Base-by-base conservation (phyloP, 176 grass and related monocot species). In the Lolium rigidum region DNA sequence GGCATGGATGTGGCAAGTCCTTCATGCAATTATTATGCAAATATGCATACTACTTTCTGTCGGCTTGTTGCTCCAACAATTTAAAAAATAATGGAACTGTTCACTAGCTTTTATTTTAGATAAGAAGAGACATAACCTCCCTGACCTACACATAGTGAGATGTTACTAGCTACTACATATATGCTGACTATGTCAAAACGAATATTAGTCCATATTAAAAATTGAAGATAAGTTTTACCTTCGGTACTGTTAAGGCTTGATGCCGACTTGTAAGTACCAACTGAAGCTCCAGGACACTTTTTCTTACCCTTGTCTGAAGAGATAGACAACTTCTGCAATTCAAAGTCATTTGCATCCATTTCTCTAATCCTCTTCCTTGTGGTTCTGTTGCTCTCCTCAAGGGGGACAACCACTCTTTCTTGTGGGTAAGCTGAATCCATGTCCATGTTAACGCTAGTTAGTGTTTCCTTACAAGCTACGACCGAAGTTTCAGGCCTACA, bases 331-430 rank as follows among this genome's bases (percentile, higher is more conserved):
- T 52, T 84, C 41, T 87, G 84, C 20, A 14, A 22, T 24, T 26
- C 24, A 18, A 21, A 22, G 50, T 1, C 41, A 76, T 77, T 55
- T 76, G 73, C 64, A 58, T 57, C 18, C 7, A 31, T 26, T 59
- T 59, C 63, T 35, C 57, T 75, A 21, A 10, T 37, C 76, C 88
- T 92, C 80, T 86, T 92, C 18, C 82, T 37, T 12, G 65, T 72
- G 46, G 16, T 51, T 51, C 11, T 64, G 35, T 71, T 10, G 31
- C 6, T 43, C 46, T 86, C 85, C 46, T 59, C 60, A 55, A 38
- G 15, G 4, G 83, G 66, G 0, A 61, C 54, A 86, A 25, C 15
- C 22, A 76, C 14, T 71, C 7, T 35, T 25, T 86, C 91, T 24
- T 55, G 50, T 26, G 20, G 58, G 50, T 46, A 58, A 61, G 22